Evolutionary conservation across 108 stramenopile genomes (phyloP).

Genomic region (Tribonema minus): DNA sequence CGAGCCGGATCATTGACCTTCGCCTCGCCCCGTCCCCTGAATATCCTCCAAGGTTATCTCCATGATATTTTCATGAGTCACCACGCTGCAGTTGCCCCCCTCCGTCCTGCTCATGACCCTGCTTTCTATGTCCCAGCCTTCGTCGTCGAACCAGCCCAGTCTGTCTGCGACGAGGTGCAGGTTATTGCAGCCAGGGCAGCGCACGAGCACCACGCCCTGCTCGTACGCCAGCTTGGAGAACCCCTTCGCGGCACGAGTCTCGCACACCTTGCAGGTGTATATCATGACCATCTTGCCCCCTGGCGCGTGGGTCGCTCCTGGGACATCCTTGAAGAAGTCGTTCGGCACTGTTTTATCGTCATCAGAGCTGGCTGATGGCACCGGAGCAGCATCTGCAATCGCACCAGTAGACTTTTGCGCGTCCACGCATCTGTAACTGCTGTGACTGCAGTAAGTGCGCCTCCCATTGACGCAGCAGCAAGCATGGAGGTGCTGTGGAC

Average conservation of each 20-base stretch:
- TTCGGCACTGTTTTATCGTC: too few relatives aligned
- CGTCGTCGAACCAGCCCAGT: constrained; percentile 62
- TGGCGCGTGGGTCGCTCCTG: constrained; percentile 22
- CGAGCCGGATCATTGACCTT: too few relatives aligned
- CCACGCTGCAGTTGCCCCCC: constrained; percentile 24
- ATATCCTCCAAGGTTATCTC: constrained; percentile 43
- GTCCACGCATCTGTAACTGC: too few relatives aligned
- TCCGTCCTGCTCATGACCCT: constrained; percentile 30
- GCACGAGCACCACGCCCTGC: constrained; percentile 86
- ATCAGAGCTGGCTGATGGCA: too few relatives aligned
- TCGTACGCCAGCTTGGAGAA: constrained; percentile 84
- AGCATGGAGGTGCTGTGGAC: too few relatives aligned
- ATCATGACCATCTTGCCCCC: constrained; percentile 41
- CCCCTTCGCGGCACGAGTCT: constrained; percentile 88
- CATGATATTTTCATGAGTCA: constrained; percentile 49
- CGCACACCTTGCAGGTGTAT: constrained; percentile 66
- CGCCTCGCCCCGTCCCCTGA: background rate
- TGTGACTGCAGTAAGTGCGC: too few relatives aligned
- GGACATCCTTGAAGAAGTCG: constrained; percentile 40
- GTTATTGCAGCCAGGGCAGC: constrained; percentile 83
- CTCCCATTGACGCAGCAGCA: too few relatives aligned
- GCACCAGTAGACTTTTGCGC: too few relatives aligned
- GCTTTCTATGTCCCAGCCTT: constrained; percentile 54
- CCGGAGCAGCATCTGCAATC: too few relatives aligned
- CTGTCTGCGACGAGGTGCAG: constrained; percentile 92